Evolutionary conservation across 148 eudicot genomes (phyloP).

Genomic region (Camellia sinensis): DNA sequence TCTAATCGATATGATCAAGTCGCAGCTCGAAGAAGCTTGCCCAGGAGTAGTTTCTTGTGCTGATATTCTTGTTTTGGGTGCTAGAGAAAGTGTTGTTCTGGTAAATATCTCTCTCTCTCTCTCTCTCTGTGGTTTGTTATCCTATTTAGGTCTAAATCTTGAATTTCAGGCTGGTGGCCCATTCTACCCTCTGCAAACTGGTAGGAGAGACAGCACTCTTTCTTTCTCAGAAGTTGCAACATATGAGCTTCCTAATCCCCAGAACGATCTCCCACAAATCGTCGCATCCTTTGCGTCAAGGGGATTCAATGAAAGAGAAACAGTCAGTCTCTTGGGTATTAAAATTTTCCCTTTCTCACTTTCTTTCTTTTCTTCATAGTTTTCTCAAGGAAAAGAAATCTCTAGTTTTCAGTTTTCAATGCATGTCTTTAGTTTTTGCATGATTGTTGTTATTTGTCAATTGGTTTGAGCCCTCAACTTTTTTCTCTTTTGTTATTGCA

Average conservation of each 20-base stretch:
- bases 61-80: constrained; percentile 56
- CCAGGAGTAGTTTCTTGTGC: constrained; percentile 70
- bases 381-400: not conserved
- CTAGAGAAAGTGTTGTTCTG: constrained; percentile 51
- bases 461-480: too few relatives aligned
- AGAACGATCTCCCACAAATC: constrained; percentile 31
- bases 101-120: constrained; percentile 23
- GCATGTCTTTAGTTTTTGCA: too few relatives aligned
- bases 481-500: not conserved
- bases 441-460: too few relatives aligned
- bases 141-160: not conserved
- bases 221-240: constrained; percentile 40
- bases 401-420: too few relatives aligned
- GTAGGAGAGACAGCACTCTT: constrained; percentile 48
- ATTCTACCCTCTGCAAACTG: constrained; percentile 59
- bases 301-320: constrained; percentile 52
- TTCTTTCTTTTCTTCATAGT: not conserved
- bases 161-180: constrained; percentile 58
- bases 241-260: constrained; percentile 52
- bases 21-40: constrained; percentile 44
- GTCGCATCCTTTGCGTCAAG: constrained; percentile 33
- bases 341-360: not conserved
- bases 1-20: constrained; percentile 44
- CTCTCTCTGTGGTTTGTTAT: constrained; percentile 9
- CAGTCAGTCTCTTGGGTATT: constrained; percentile 51